A percentile compares a stretch with the other conserved stretches of the same genome.
Evolutionary conservation across 2,329 filamentous ascomycete species (phyloP).

Genomic region (Pseudohalonectria lignicola): DNA sequence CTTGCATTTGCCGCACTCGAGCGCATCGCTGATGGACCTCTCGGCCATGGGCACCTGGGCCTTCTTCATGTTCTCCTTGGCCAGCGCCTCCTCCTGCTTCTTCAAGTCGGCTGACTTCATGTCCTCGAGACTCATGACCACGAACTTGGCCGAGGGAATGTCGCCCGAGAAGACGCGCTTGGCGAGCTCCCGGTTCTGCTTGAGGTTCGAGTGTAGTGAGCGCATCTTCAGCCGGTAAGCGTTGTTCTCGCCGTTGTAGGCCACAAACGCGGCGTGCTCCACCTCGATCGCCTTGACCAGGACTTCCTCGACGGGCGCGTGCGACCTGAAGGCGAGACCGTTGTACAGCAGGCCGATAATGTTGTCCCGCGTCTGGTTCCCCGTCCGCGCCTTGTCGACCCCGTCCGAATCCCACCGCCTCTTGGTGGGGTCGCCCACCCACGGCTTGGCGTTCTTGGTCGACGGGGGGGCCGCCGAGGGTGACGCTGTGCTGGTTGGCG

Average conservation of each 20-base stretch:
- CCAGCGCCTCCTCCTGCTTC: constrained; percentile 62
- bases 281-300: constrained; percentile 70
- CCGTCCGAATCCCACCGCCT: constrained; percentile 74
- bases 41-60: constrained; percentile 89
- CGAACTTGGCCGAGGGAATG: constrained; percentile 63
- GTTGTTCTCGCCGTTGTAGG: constrained; percentile 58
- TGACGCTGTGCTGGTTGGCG: constrained; percentile 34
- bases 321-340: constrained; percentile 62
- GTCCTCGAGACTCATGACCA: constrained; percentile 80
- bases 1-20: constrained; percentile 86
- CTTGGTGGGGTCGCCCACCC: constrained; percentile 61
- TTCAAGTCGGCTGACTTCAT: constrained; percentile 79
- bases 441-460: constrained; percentile 42
- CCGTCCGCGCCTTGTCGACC: constrained; percentile 66
- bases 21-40: constrained; percentile 77
- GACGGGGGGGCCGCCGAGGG: constrained; percentile 38
- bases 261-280: constrained; percentile 64
- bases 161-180: constrained; percentile 64
- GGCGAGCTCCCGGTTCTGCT: constrained; percentile 73
- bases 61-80: constrained; percentile 93
- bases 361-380: constrained; percentile 63
- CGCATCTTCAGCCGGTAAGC: constrained; percentile 84
- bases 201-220: constrained; percentile 88
- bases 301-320: constrained; percentile 59
- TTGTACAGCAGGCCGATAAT: constrained; percentile 92